Conservation (phyloP, 352 stramenopile species). For the Phytophthora sp. region DNA sequence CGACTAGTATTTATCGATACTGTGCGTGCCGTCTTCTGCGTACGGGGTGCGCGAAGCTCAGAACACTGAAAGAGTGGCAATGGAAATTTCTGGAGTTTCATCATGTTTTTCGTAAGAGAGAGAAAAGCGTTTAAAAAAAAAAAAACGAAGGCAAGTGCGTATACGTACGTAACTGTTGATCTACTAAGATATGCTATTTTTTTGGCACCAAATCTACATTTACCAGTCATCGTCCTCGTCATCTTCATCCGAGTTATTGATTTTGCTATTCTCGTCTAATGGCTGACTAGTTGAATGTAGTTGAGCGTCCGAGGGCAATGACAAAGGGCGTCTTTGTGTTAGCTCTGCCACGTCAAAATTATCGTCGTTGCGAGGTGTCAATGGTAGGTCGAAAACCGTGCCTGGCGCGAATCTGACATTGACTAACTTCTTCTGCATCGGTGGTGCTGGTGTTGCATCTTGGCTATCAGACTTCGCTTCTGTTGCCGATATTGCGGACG, state of each 20-base stretch:
- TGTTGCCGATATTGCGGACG: background rate
- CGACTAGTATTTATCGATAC: no score
- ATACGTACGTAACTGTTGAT: no score
- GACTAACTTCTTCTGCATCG: slow-evolving; percentile 20
- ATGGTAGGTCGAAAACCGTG: slow-evolving; percentile 20
- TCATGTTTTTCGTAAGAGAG: no score
- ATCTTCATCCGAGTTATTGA: slow-evolving; percentile 25
- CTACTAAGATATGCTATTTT: no score
- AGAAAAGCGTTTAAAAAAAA: no score
- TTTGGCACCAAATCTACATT: background rate
- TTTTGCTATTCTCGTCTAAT: slow-evolving; percentile 6
- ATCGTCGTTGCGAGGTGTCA: slow-evolving; percentile 20
- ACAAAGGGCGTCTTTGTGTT: slow-evolving; percentile 23
- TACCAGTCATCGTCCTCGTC: slow-evolving; percentile 45
- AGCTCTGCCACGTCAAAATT: slow-evolving; percentile 24
- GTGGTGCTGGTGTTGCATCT: slow-evolving; percentile 1
- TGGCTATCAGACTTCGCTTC: background rate
- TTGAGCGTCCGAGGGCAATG: slow-evolving; percentile 1
- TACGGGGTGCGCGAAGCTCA: no score
- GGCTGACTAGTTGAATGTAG: background rate
- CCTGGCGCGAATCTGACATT: slow-evolving; percentile 36
- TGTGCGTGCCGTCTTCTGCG: no score
- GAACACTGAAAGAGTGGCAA: no score
- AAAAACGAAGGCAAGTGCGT: no score
- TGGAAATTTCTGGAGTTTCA: no score